Evolutionary conservation across 2,329 filamentous ascomycete genomes (phyloP), one percentile per base, ranked within the genome.

Genomic region (Waltergamsia citrina): DNA sequence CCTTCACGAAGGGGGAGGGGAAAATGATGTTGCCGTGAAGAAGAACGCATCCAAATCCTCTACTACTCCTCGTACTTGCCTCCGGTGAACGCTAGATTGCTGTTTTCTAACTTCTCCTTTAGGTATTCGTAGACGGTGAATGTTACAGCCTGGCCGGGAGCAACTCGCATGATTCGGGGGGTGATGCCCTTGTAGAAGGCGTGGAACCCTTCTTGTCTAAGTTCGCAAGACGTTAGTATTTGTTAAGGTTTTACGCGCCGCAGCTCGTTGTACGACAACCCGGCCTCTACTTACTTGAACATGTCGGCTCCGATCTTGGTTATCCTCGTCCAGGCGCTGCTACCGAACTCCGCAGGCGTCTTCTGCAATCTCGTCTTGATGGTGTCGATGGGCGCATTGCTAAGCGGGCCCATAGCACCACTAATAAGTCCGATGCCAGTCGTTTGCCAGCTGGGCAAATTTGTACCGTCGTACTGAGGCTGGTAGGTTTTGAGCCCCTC

Each of bases 181-280:
- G 92, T 98, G 61, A 98, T 98, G 50, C 92, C 92, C 73, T 96
- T 96, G 71, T 94, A 98, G 64, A 98, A 98, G 31, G 92, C 92
- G 49, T 86, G 80, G 46, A 90, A 69, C 23, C 92, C 92, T 63
- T 98, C 92, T 65, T 94, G 85, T 51, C 82, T 85, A 54, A 60
- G 25, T 15, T 20, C n/a, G n/a, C n/a, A n/a, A n/a, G n/a, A 19
- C 26, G 19, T 30, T 30, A 18, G 27, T 32, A 16, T 14, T 14
- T 22, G 15, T 27, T 35, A n/a, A n/a, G n/a, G n/a, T n/a, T n/a
- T n/a, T n/a, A n/a, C n/a, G n/a, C n/a, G n/a, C n/a, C n/a, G 12
- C 6, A 7, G 26, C 10, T 29, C 4, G 7, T 19, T 27, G 17
- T 28, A 14, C 6, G 12, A 15, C 26, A 28, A 17, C 26, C 9